Evolutionary conservation across 2,329 filamentous ascomycete species (phyloP), one percentile per base, ranked within the genome.

Genomic region (Verticillium albo-atrum): DNA sequence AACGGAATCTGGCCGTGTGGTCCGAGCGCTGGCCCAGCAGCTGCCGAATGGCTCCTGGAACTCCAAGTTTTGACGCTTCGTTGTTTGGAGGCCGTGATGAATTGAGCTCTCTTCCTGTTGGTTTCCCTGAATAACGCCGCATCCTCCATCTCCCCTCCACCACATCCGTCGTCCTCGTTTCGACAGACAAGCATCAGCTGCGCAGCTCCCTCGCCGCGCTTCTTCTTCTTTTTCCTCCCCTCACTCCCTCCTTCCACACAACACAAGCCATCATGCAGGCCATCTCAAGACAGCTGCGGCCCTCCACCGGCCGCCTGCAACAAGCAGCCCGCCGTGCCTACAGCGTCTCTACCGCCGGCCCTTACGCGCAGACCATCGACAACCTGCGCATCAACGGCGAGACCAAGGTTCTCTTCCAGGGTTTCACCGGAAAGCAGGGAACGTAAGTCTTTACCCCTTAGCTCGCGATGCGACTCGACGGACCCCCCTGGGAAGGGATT

Each of bases 351-450:
- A 78, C 83, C 66, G 82, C 83, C 63, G 85, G 87, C 66, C 85
- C 86, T 64, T 94, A 94, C 75, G 78, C 87, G 68, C 76, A 85
- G 70, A 94, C 90, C 61, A 82, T 89, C 74, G 81, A 89, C 72
- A 98, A 98, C 83, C 86, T 98, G 72, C 90, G 92, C 79, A 93
- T 98, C 82, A 97, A 92, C 78, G 74, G 82, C 75, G 89, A 97
- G 68, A 99, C 95, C 70, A 96, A 95, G 82, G 92, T 99, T 68
- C 82, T 98, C 71, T 98, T 87, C 83, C 95, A 99, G 82, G 95
- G 95, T 68, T 98, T 98, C 78, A 98, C 94, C 60, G 94, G 94
- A 75, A 95, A 91, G 84, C 92, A 96, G 85, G 92, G 92, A 89
- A 94, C 90, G 89, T 92, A 77, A 79, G 89, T 88, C 52, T 53